Percentiles rank a stretch among this genome's conserved stretches.
Conservation (phyloP, 345 rosid genomes). For the Sonneratia caseolaris region DNA sequence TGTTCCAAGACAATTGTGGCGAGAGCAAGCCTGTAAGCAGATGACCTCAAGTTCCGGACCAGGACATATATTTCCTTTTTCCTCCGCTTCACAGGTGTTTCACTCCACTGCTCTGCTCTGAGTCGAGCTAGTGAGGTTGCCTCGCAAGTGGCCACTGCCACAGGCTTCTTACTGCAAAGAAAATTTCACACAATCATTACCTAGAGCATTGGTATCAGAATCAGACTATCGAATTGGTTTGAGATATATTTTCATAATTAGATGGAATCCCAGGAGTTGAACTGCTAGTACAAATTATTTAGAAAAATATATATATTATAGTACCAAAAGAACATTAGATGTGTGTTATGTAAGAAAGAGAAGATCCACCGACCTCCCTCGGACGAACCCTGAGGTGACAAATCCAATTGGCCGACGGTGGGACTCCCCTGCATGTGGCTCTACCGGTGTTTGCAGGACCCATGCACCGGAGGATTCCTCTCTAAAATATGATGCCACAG, state of each 20-base stretch:
- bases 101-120: constrained; percentile 67
- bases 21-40: constrained; percentile 69
- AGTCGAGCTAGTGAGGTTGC: constrained; percentile 48
- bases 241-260: too few relatives aligned
- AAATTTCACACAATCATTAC: not conserved
- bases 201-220: not conserved
- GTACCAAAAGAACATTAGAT: not conserved
- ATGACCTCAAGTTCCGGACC: constrained; percentile 71
- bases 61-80: constrained; percentile 65
- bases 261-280: too few relatives aligned
- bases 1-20: constrained; percentile 64
- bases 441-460: constrained; percentile 57
- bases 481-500: constrained; percentile 52
- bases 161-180: constrained; percentile 53
- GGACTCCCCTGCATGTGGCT: constrained; percentile 27
- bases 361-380: constrained; percentile 49
- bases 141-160: constrained; percentile 62
- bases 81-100: constrained; percentile 30
- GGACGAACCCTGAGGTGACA: constrained; percentile 68
- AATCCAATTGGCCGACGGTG: constrained; percentile 76
- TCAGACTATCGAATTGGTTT: too few relatives aligned
- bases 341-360: not conserved
- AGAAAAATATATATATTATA: too few relatives aligned
- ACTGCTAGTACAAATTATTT: too few relatives aligned
- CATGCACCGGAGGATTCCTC: constrained; percentile 49